Evolutionary conservation across 805 yeast genomes (phyloP), one percentile per base, ranked within the genome.

Genomic region (Ogataea pini): DNA sequence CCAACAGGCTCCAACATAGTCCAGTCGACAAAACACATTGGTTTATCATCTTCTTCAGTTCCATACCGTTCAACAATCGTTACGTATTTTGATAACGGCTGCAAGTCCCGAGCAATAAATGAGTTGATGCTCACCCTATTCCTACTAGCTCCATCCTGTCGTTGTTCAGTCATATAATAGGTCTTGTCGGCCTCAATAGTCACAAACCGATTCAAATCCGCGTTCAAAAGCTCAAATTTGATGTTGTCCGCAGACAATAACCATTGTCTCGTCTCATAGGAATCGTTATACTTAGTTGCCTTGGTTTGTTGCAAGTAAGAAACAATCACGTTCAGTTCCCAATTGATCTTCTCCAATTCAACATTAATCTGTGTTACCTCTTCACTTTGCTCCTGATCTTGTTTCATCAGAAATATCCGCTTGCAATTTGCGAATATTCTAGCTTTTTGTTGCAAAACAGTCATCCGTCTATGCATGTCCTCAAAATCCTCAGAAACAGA

Each of bases 41-140:
- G 73, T 12, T 44, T 44, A 10, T 49, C 41, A 2, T 42, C 29
- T 14, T 46, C 49, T n/a, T 47, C 28, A 20, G 41, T 40, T 29
- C 48, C 51, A 51, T 53, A 38, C 50, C 56, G 53, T 2, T 86
- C 73, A 17, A 90, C 67, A 19, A 92, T 70, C 51, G 89, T 91
- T 0, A 90, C 88, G 58, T 85, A 88, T 1, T 73, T 62, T 0
- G 89, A 78, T 7, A 72, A 66, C 9, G 71, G 70, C 46, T 78
- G 79, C 47, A 87, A 67, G 60, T 90, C 89, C 59, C 85, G 78
- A 0, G 89, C 89, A 55, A 86, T 88, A 54, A 90, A 69, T 71
- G 83, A 79, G n/a, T 73, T 72, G 24, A 91, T 74, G 37, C 74
- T 78, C 3, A 87, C 72, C 17, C 76, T 70, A 59, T 87, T 89